Evolutionary conservation across 345 rosid species (phyloP).

Genomic region (Gossypium mustelinum): DNA sequence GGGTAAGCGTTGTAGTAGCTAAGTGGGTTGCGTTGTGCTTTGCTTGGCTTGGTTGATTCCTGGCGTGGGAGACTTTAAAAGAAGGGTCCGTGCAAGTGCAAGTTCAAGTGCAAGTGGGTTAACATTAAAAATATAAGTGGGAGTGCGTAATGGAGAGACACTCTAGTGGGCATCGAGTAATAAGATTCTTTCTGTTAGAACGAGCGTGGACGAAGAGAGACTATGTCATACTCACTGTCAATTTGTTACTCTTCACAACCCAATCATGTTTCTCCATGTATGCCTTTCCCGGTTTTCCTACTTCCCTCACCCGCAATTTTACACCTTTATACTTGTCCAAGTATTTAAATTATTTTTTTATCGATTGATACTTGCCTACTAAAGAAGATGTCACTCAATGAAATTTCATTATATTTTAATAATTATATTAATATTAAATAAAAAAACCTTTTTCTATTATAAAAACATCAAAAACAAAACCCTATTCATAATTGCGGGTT

Average conservation of each 20-base stretch:
- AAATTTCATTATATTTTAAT: no score
- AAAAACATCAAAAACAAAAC: no score
- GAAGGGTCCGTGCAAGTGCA: not conserved
- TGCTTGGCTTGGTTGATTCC: not conserved
- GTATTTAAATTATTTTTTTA: no score
- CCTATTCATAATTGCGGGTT: no score
- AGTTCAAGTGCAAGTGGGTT: not conserved
- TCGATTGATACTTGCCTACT: no score
- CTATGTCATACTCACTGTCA: not conserved
- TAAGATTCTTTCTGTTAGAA: not conserved
- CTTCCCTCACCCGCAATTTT: not conserved
- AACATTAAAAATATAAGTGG: not conserved
- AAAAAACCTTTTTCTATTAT: no score
- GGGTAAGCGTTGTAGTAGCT: not conserved
- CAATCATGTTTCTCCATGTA: not conserved
- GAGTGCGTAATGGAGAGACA: not conserved
- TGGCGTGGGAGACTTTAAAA: constrained; percentile 1
- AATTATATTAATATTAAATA: no score
- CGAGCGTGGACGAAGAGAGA: not conserved
- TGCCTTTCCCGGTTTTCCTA: not conserved
- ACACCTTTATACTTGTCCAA: not conserved
- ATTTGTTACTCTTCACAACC: not conserved
- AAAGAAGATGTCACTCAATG: no score
- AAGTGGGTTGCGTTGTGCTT: not conserved
- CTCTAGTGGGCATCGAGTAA: not conserved